Percentiles rank a stretch among this genome's conserved stretches.
phyloP scores from a whole-genome alignment of 2,329 filamentous ascomycete species.

The Albophoma yamanashiensis region DNA sequence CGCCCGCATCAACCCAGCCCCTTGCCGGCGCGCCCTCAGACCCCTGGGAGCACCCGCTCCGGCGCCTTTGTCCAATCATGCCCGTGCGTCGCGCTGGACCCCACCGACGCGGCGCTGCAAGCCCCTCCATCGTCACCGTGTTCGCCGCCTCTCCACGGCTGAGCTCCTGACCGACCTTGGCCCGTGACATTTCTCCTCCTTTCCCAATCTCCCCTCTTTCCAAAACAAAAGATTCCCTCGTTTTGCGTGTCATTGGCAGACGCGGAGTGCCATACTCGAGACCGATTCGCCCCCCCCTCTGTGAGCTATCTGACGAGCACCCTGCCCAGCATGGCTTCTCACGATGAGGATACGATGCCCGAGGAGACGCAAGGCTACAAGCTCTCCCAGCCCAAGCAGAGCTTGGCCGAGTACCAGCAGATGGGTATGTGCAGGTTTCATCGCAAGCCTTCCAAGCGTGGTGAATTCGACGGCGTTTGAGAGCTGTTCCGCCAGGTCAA shows the following conservation, averaged over 20 bases:
- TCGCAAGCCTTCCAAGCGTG: background rate
- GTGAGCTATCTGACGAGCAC: background rate
- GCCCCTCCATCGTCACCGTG: constrained; percentile 24
- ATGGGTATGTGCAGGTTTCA: constrained; percentile 55
- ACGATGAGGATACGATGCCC: constrained; percentile 71
- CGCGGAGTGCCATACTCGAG: background rate
- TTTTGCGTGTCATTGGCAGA: background rate
- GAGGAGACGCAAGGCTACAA: constrained; percentile 94
- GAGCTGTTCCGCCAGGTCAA: background rate
- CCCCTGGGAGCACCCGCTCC: background rate
- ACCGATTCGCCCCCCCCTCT: background rate
- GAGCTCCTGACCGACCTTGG: constrained; percentile 4
- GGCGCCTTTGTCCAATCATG: background rate
- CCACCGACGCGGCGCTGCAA: constrained; percentile 1
- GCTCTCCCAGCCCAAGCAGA: constrained; percentile 94
- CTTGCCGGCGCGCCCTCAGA: background rate
- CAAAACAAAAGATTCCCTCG: background rate
- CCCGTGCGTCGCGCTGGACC: constrained; percentile 1
- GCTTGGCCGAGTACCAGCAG: constrained; percentile 84
- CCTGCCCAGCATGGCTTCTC: constrained; percentile 48
- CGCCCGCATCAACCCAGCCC: background rate
- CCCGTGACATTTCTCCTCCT: background rate
- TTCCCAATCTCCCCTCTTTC: background rate
- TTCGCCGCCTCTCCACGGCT: constrained; percentile 5
- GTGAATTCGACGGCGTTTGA: background rate